Conservation (phyloP, 75 land plant genomes). For the Pinus tabuliformis region DNA sequence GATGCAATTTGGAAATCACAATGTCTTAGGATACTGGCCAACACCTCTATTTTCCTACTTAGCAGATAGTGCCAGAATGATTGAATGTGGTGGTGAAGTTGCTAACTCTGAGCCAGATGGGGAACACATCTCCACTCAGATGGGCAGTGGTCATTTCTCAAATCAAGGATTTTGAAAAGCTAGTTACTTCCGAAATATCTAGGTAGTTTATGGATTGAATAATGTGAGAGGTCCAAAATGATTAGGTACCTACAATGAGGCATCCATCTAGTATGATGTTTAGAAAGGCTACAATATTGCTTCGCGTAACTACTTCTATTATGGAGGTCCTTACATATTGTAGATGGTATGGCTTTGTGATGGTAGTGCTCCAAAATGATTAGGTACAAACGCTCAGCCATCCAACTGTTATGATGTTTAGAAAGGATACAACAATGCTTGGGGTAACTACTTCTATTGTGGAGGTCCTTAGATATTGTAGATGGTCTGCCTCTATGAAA, state of each 20-base stretch:
- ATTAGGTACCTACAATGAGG: too few species aligned
- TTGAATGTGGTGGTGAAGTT: constrained; percentile 91
- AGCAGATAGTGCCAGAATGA: constrained; percentile 69
- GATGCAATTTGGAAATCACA: constrained; percentile 81
- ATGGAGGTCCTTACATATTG: too few species aligned
- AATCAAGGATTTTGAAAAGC: constrained; percentile 67
- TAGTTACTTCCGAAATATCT: constrained; percentile 73
- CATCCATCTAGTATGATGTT: too few species aligned
- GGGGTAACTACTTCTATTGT: constrained; percentile 74
- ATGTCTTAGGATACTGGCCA: constrained; percentile 85
- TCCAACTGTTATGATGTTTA: constrained; percentile 77
- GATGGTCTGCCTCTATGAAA: not conserved
- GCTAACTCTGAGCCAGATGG: constrained; percentile 75
- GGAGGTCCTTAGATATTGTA: constrained; percentile 43
- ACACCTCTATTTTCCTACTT: constrained; percentile 68
- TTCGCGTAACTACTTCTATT: too few species aligned
- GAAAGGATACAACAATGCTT: constrained; percentile 53
- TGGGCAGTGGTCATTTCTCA: constrained; percentile 91
- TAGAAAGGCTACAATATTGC: too few species aligned
- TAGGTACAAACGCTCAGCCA: constrained; percentile 74
- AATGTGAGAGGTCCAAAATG: constrained; percentile 25
- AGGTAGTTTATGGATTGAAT: constrained; percentile 65
- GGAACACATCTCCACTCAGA: constrained; percentile 73
- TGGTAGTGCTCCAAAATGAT: constrained; percentile 22
- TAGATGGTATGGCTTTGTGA: too few species aligned